Evolutionary conservation across 164 flowering plant genomes (phyloP), one percentile per base, ranked within the genome.

Genomic region (Houttuynia cordata): DNA sequence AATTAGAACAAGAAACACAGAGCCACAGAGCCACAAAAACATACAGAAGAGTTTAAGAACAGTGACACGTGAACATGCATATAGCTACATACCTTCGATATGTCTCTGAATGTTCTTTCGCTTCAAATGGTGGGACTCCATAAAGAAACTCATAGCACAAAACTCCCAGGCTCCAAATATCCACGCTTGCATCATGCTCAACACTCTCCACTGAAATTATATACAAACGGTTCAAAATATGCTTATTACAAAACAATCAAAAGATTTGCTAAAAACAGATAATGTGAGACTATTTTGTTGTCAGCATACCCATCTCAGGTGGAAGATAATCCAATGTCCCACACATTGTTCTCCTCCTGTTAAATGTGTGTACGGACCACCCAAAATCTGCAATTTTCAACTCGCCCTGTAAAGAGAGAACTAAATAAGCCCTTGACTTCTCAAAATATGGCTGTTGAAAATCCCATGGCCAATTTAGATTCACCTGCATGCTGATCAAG

Each of bases 251-350:
- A 10, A 14, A 45, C 14, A 45, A 45, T 12, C 8, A 45, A 12
- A 45, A 45, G 13, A 14, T 8, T 4, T 17, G 17, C 14, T 10
- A 45, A 12, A 45, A 45, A 45, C 49, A 45, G 49, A 2, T 45
- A 4, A 7, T 45, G 4, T 12, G 17, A 45, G 17, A 12, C 17
- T 17, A 23, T 23, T 54, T 54, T 24, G 10, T 18, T 54, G 24
- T 37, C 17, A 45, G 53, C 90, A 47, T 82, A 93, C 99, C 97
- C 99, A 93, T 93, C 75, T 93, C 99, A 19, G 99, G 99, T 23
- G 99, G 99, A n/a, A 93, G 92, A 64, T 93, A 90, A 71, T 93
- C 99, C 62, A 93, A 74, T 57, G 99, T 93, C 21, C 99, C 99
- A 66, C 99, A 93, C 97, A 90, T 90, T 55, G 99, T 93, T 69